Percentiles rank a stretch among this genome's conserved stretches.
Conservation (phyloP, 2,329 filamentous ascomycete species). For the Leptographium wingfieldii region DNA sequence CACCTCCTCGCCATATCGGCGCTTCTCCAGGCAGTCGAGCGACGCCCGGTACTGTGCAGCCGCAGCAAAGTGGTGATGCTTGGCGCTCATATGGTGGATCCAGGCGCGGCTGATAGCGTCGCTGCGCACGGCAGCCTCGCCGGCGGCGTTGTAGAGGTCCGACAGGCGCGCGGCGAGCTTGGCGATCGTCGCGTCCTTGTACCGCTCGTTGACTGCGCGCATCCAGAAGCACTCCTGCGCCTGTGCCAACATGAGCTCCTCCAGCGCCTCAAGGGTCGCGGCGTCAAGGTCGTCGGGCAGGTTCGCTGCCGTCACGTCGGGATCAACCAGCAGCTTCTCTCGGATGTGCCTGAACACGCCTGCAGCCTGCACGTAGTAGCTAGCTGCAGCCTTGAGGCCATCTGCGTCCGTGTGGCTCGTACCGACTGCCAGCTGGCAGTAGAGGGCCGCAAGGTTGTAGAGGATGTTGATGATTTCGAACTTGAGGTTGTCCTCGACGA, state of each 20-base stretch:
- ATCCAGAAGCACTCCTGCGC: slow-evolving; percentile 98
- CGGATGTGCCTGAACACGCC: slow-evolving; percentile 74
- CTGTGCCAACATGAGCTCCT: slow-evolving; percentile 77
- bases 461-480: slow-evolving; percentile 87
- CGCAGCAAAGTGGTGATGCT: slow-evolving; percentile 93
- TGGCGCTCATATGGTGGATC: slow-evolving; percentile 96
- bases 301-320: slow-evolving; percentile 51
- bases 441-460: slow-evolving; percentile 86
- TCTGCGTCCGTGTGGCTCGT: slow-evolving; percentile 63
- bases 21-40: slow-evolving; percentile 82
- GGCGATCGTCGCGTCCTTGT: slow-evolving; percentile 86
- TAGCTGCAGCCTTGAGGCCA: slow-evolving; percentile 76
- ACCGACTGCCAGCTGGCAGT: slow-evolving; percentile 79
- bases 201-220: slow-evolving; percentile 84
- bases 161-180: slow-evolving; percentile 82
- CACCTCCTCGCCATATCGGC: slow-evolving; percentile 90
- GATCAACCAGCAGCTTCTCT: slow-evolving; percentile 63
- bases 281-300: slow-evolving; percentile 95
- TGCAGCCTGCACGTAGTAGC: slow-evolving; percentile 79
- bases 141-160: slow-evolving; percentile 75
- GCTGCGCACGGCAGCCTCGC: slow-evolving; percentile 78
- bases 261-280: slow-evolving; percentile 70
- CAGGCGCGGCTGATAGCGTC: slow-evolving; percentile 83
- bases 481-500: slow-evolving; percentile 52
- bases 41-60: slow-evolving; percentile 89